A percentile compares a stretch with the other conserved stretches of the same genome.
Evolutionary conservation across 2,329 filamentous ascomycete genomes (phyloP).

Genomic region (Stemphylium beticola): DNA sequence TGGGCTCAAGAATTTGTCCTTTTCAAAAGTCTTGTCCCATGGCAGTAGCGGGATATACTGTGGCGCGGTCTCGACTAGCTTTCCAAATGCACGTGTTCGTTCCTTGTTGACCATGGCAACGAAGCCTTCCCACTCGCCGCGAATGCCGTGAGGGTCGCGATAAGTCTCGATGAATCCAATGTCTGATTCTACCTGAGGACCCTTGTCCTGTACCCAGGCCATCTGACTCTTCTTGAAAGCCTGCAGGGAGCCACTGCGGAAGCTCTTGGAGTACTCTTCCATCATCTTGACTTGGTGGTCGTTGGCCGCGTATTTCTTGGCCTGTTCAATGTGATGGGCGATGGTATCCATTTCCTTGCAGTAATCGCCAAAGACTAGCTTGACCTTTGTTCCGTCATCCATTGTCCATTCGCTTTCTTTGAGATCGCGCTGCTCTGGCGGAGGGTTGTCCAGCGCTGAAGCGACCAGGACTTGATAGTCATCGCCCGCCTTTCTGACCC

Average conservation of each 20-base stretch:
- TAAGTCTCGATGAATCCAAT: slow-evolving; percentile 64
- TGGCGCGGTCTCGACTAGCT: slow-evolving; percentile 81
- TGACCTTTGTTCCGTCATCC: slow-evolving; percentile 55
- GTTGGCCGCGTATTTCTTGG: slow-evolving; percentile 56
- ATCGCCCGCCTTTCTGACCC: slow-evolving; percentile 52
- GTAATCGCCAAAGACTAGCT: slow-evolving; percentile 56
- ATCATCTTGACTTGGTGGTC: slow-evolving; percentile 54
- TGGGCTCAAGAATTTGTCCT: slow-evolving; percentile 92
- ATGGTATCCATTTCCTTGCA: slow-evolving; percentile 56
- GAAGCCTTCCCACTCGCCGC: slow-evolving; percentile 62
- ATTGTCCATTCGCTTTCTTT: slow-evolving; percentile 55
- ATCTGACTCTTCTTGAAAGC: slow-evolving; percentile 59
- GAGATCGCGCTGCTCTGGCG: slow-evolving; percentile 49
- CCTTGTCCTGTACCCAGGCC: slow-evolving; percentile 61
- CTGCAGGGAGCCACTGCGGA: slow-evolving; percentile 57
- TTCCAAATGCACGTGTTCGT: slow-evolving; percentile 84
- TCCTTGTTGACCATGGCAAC: slow-evolving; percentile 80
- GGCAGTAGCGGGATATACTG: slow-evolving; percentile 86
- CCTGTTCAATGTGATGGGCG: slow-evolving; percentile 53
- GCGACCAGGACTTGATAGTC: slow-evolving; percentile 59
- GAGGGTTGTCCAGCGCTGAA: slow-evolving; percentile 52
- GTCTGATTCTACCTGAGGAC: slow-evolving; percentile 59
- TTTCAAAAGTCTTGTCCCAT: slow-evolving; percentile 89
- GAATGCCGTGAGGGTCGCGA: slow-evolving; percentile 60
- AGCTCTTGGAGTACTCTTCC: slow-evolving; percentile 57